Percentiles rank a stretch among this genome's conserved stretches.
phyloP scores from a whole-genome alignment of 192 early-diverging fungal species.

The Thamnidium elegans region DNA sequence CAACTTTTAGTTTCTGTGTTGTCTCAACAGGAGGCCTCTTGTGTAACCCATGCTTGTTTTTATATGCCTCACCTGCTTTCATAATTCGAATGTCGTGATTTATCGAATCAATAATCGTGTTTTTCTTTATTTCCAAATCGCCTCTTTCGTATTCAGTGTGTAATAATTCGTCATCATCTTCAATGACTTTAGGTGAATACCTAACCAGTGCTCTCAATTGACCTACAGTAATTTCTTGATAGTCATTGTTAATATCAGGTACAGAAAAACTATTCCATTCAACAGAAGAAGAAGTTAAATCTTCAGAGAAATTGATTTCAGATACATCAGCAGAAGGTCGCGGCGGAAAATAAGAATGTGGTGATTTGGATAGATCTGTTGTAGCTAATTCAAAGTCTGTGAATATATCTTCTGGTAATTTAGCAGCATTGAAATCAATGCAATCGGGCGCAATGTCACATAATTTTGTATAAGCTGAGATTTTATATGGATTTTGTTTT shows the following conservation, averaged over 20 bases:
- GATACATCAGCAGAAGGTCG: background rate
- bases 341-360: background rate
- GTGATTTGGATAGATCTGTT: background rate
- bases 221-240: background rate
- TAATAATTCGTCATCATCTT: background rate
- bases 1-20: slow-evolving; percentile 5
- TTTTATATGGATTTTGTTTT: slow-evolving; percentile 19
- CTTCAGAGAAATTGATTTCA: background rate
- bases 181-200: background rate
- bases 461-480: slow-evolving; percentile 24
- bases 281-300: too few species aligned
- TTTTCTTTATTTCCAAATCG: slow-evolving; percentile 20
- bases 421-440: background rate
- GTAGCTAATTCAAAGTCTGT: too few species aligned
- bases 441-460: slow-evolving; percentile 28
- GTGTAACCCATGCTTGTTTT: slow-evolving; percentile 32
- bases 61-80: slow-evolving; percentile 22
- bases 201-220: slow-evolving; percentile 1
- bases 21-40: slow-evolving; percentile 23
- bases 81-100: slow-evolving; percentile 18
- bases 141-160: slow-evolving; percentile 1
- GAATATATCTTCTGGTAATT: background rate
- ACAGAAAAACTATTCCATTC: background rate
- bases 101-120: slow-evolving; percentile 12
- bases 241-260: slow-evolving; percentile 1